These are phyloP conservation scores for Beauveria sp. DNA, from an alignment of 2,329 filamentous ascomycete species.

Conservation along the genomic window DNA sequence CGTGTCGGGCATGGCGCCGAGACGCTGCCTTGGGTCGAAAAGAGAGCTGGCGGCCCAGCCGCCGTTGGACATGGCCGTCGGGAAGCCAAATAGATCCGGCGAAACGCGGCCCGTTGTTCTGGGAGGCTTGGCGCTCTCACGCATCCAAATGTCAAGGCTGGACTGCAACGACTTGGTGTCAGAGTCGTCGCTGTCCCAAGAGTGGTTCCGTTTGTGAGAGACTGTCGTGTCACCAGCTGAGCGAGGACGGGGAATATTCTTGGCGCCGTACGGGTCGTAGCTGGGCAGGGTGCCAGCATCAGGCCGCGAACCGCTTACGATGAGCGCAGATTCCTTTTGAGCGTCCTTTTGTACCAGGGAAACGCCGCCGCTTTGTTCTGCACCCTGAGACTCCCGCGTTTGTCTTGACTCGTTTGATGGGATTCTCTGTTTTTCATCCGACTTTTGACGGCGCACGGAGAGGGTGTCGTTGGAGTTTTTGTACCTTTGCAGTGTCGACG, in stretches of 20 bases:
- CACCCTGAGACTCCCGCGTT: background rate
- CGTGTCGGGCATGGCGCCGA: conserved; percentile 20
- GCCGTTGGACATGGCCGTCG: conserved; percentile 26
- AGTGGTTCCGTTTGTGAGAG: conserved; percentile 31
- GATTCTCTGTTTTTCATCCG: conserved; percentile 21
- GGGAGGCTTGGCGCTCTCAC: conserved; percentile 39
- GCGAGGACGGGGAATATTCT: conserved; percentile 33
- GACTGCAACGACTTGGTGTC: conserved; percentile 37
- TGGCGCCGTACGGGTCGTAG: conserved; percentile 7
- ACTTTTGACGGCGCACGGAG: conserved; percentile 22
- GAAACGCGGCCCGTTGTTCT: conserved; percentile 27
- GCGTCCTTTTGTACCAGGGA: background rate
- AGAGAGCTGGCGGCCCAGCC: conserved; percentile 43
- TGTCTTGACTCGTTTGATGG: background rate
- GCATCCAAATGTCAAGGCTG: conserved; percentile 51
- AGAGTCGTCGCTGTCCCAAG: conserved; percentile 39
- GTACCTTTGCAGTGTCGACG: conserved; percentile 43
- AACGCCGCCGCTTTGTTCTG: conserved; percentile 6
- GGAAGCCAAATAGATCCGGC: conserved; percentile 49
- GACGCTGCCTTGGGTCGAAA: conserved; percentile 30
- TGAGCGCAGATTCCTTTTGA: background rate
- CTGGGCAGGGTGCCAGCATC: background rate
- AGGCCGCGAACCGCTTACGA: background rate
- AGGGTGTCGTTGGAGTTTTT: conserved; percentile 45
- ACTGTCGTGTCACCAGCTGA: conserved; percentile 40